Percentiles rank a stretch among this genome's conserved stretches.
Conservation (phyloP, 305 asterid species). For the Lippia alba region DNA sequence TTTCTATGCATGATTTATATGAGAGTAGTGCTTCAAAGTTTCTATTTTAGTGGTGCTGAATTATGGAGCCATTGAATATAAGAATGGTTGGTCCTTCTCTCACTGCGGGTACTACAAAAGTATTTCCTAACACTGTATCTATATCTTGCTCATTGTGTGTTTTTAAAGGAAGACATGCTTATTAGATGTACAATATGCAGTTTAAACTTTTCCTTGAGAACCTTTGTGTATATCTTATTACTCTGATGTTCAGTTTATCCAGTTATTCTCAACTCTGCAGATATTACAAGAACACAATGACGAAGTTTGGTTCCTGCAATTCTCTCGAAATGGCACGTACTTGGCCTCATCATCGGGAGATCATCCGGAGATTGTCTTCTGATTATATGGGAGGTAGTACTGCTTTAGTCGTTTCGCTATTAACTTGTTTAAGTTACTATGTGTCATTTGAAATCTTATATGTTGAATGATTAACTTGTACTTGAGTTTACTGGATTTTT, state of each 20-base stretch:
- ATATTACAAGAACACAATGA: slow-evolving; percentile 61
- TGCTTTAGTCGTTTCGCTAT: too few relatives aligned
- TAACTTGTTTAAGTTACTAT: background rate
- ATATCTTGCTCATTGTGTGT: background rate
- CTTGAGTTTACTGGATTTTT: background rate
- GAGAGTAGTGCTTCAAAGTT: too few relatives aligned
- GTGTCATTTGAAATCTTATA: slow-evolving; percentile 3
- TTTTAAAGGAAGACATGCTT: background rate
- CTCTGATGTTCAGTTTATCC: slow-evolving; percentile 26
- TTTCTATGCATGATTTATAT: too few relatives aligned
- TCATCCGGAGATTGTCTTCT: slow-evolving; percentile 67
- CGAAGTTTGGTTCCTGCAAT: slow-evolving; percentile 85
- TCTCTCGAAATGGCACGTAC: slow-evolving; percentile 72
- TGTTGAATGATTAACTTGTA: slow-evolving; percentile 8
- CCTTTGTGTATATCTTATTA: slow-evolving; percentile 7
- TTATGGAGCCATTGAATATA: background rate
- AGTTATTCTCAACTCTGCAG: slow-evolving; percentile 45
- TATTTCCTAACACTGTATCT: background rate
- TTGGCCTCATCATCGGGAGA: slow-evolving; percentile 72
- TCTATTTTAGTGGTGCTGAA: too few relatives aligned
- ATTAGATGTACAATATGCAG: background rate
- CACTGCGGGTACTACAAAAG: background rate
- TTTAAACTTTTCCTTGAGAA: background rate
- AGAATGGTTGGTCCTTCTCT: background rate
- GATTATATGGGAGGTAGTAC: slow-evolving; percentile 79